These are phyloP conservation scores for Closterium sp. DNA, from an alignment of 139 green algal genomes.

Conservation along the genomic window DNA sequence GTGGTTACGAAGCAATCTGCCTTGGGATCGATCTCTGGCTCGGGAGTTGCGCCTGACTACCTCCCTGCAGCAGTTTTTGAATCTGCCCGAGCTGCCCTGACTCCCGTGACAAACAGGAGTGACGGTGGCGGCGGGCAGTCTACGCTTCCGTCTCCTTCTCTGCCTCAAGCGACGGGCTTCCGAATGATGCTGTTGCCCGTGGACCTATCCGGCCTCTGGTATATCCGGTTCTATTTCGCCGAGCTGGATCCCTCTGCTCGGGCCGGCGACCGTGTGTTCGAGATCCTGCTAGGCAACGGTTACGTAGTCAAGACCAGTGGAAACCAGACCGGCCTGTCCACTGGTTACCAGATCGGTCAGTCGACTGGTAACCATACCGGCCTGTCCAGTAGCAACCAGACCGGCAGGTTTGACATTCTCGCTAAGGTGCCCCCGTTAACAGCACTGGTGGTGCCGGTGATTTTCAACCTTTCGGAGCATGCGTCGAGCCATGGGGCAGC, in stretches of 20 bases:
- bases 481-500: not conserved
- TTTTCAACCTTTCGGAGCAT: not conserved
- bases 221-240: conserved; percentile 28
- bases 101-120: not conserved
- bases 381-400: no score
- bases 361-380: no score
- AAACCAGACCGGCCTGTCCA: no score
- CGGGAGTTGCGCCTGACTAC: conserved; percentile 5
- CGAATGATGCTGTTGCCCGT: not conserved
- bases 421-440: not conserved
- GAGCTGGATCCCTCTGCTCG: conserved; percentile 9
- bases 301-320: not conserved
- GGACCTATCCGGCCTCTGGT: not conserved
- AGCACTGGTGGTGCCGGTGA: not conserved
- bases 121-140: not conserved
- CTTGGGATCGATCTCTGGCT: not conserved
- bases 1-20: not conserved
- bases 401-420: conserved; percentile 20
- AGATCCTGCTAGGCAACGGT: not conserved
- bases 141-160: no score
- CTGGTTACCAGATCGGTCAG: no score
- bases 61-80: conserved; percentile 14
- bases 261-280: conserved; percentile 30
- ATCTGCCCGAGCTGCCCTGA: conserved; percentile 1
- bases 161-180: not conserved